A percentile compares a stretch with the other conserved stretches of the same genome.
phyloP scores from a whole-genome alignment of 495 filamentous ascomycete genomes.

The Staphylotrichum tortipilum region DNA sequence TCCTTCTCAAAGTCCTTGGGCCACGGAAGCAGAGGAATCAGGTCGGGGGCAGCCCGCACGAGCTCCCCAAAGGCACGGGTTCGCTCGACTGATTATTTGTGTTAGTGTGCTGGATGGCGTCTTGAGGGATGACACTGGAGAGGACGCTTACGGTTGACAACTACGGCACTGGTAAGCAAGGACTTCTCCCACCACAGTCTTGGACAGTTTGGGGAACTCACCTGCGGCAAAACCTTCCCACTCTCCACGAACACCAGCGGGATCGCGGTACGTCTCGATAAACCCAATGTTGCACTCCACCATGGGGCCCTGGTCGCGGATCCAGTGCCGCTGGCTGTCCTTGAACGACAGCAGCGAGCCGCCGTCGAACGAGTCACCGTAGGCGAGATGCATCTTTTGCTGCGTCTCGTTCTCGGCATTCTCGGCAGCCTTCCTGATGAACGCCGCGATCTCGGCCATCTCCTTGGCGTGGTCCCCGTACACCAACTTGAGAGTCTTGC shows the following conservation, averaged over 20 bases:
- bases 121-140: too few species aligned
- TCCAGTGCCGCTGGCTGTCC: constrained; percentile 85
- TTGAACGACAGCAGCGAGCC: constrained; percentile 86
- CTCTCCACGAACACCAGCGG: constrained; percentile 85
- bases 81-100: constrained; percentile 53
- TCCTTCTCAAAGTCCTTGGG: constrained; percentile 85
- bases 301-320: constrained; percentile 79
- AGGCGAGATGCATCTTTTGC: constrained; percentile 71
- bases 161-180: constrained; percentile 12
- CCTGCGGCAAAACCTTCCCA: constrained; percentile 87
- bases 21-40: constrained; percentile 90
- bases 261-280: constrained; percentile 93
- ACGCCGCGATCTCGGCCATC: constrained; percentile 68
- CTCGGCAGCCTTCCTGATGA: constrained; percentile 61
- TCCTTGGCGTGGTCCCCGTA: constrained; percentile 78
- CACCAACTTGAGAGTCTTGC: constrained; percentile 59
- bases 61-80: constrained; percentile 83
- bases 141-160: constrained; percentile 44
- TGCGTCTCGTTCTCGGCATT: constrained; percentile 81
- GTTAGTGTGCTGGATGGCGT: too few species aligned
- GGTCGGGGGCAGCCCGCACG: constrained; percentile 66
- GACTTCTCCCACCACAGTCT: neutral
- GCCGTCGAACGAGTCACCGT: constrained; percentile 73
- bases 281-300: constrained; percentile 92
- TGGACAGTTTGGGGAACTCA: neutral